Percentiles rank a stretch among this genome's conserved stretches.
These are phyloP conservation scores for Podaxis sp. DNA, from an alignment of 768 basidiomycete species.

Conservation along the genomic window DNA sequence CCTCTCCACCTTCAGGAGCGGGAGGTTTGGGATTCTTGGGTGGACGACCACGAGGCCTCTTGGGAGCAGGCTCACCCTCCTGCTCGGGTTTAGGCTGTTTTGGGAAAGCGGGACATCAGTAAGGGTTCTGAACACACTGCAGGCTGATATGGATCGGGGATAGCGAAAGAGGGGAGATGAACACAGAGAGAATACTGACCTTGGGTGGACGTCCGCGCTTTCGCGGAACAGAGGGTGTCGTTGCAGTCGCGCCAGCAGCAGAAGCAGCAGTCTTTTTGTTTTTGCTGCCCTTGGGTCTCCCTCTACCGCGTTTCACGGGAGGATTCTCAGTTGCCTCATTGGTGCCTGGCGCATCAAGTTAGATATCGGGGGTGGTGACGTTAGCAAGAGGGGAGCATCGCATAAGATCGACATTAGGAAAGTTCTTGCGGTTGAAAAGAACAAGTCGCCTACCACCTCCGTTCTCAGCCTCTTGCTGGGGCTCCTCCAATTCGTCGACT, in stretches of 20 bases:
- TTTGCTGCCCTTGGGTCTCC: slow-evolving; percentile 89
- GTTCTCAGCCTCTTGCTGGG: slow-evolving; percentile 37
- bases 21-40: slow-evolving; percentile 63
- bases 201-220: slow-evolving; percentile 74
- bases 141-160: slow-evolving; percentile 12
- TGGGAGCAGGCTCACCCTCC: slow-evolving; percentile 50
- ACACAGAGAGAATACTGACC: slow-evolving; percentile 34
- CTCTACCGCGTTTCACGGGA: slow-evolving; percentile 75
- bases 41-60: slow-evolving; percentile 74
- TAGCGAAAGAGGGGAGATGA: slow-evolving; percentile 18
- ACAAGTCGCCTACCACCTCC: slow-evolving; percentile 38
- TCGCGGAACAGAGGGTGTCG: slow-evolving; percentile 37
- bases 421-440: slow-evolving; percentile 24
- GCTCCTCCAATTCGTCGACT: slow-evolving; percentile 59
- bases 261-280: slow-evolving; percentile 47
- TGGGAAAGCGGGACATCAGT: slow-evolving; percentile 21
- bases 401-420: slow-evolving; percentile 28
- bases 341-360: slow-evolving; percentile 35
- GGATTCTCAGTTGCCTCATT: slow-evolving; percentile 28
- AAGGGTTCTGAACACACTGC: slow-evolving; percentile 19
- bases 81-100: slow-evolving; percentile 45
- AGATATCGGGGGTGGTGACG: slow-evolving; percentile 20
- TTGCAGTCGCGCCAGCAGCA: slow-evolving; percentile 32
- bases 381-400: slow-evolving; percentile 22
- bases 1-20: slow-evolving; percentile 34